Evolutionary conservation across 768 basidiomycete genomes (phyloP), one percentile per base, ranked within the genome.

Genomic region (Termitomyces sp.): DNA sequence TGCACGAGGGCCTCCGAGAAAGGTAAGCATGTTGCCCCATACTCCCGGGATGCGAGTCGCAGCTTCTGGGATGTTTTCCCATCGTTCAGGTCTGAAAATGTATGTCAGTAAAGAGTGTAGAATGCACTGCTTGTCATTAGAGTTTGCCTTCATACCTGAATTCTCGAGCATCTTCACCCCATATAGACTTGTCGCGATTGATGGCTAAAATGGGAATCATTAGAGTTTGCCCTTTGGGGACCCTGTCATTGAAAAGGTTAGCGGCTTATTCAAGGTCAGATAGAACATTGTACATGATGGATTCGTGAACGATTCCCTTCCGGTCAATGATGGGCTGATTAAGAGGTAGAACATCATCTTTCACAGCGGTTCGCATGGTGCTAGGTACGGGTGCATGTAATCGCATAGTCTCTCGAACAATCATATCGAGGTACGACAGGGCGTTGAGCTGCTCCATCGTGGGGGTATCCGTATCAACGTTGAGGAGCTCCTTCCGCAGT

Each of bases 401-500:
- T 0, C 86, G 78, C 54, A 88, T 65, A 0, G 77, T 79, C 67
- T 88, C 87, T 8, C 79, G 76, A 2, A 85, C 73, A 14, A 87
- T 77, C 19, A 72, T 72, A 58, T 89, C 89, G n/a, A 91, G 80
- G 61, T 87, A 88, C 0, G 84, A 77, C 3, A 92, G 72, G 2
- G 77, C 71, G 53, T 80, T 78, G 1, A 91, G 75, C 32, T 84
- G 77, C 32, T 90, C 88, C 83, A 89, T 87, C 3, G 77, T 75
- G 2, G 87, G 87, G 0, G 69, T 79, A 10, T 86, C 81, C 0
- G 80, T 82, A 0, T 73, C 62, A 11, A 84, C 69, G 0, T 68
- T 62, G 8, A 79, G 66, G 1, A 86, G 70, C 61, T 90, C 87
- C 1, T 79, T 73, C 0, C 85, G 75, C 0, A 91, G 74, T 58